Conservation (phyloP, 768 basidiomycete genomes). For the Russula emetica region DNA sequence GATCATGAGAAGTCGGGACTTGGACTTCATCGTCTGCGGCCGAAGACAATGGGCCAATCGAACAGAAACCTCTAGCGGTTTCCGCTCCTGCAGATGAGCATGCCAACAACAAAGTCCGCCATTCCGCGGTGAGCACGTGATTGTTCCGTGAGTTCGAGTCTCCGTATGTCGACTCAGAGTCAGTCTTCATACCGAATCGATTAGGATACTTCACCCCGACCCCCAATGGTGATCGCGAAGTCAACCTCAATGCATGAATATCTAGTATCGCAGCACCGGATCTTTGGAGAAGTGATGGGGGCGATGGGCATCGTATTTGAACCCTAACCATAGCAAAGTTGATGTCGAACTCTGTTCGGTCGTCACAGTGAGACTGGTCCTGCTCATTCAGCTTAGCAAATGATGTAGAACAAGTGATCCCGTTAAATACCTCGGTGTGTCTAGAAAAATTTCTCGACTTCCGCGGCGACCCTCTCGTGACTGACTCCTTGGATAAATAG, state of each 20-base stretch:
- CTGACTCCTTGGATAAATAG: conserved; percentile 34
- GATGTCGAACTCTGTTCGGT: conserved; percentile 35
- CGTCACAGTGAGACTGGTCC: not conserved
- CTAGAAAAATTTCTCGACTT: not conserved
- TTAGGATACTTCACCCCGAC: not conserved
- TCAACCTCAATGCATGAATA: conserved; percentile 48
- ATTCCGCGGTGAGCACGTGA: conserved; percentile 40
- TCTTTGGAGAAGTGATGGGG: conserved; percentile 42
- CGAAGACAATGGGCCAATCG: conserved; percentile 42
- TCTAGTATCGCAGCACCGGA: conserved; percentile 71
- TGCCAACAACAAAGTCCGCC: conserved; percentile 47
- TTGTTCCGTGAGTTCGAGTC: conserved; percentile 18
- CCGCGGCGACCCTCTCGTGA: not conserved
- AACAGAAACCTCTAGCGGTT: conserved; percentile 46
- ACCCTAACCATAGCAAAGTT: conserved; percentile 56
- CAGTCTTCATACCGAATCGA: conserved; percentile 4
- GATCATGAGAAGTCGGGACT: conserved; percentile 6
- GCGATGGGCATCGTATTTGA: conserved; percentile 64
- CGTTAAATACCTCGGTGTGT: conserved; percentile 1
- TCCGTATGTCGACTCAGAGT: conserved; percentile 15
- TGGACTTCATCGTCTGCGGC: conserved; percentile 10
- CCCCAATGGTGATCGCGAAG: conserved; percentile 31
- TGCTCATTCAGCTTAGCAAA: conserved; percentile 5
- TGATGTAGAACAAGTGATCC: not conserved
- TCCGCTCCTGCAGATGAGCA: conserved; percentile 41